Conservation (phyloP, 169 alveolate species). For the Miamiensis avidus region DNA sequence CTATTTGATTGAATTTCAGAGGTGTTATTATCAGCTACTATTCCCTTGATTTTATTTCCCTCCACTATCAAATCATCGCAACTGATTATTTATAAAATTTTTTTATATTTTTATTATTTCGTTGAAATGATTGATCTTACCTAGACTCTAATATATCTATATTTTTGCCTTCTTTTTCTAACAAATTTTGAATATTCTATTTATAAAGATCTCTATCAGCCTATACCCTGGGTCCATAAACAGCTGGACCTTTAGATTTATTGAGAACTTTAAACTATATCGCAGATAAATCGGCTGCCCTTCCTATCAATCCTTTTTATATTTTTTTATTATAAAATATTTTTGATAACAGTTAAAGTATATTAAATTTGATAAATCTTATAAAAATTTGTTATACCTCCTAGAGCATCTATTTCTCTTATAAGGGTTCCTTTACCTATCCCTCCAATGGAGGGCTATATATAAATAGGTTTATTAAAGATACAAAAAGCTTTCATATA, state of each 20-base stretch:
- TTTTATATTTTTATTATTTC: too few relatives aligned
- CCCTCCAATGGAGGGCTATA: constrained; percentile 95
- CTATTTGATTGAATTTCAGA: constrained; percentile 31
- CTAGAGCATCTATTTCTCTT: constrained; percentile 93
- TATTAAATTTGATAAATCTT: not conserved
- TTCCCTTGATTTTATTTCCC: constrained; percentile 44
- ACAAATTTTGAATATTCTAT: constrained; percentile 57
- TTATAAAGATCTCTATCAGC: constrained; percentile 88
- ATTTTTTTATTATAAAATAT: too few relatives aligned
- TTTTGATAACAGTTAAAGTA: too few relatives aligned
- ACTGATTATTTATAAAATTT: too few relatives aligned
- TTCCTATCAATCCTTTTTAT: constrained; percentile 81
- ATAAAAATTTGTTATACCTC: constrained; percentile 54
- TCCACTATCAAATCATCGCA: constrained; percentile 37
- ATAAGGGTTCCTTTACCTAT: constrained; percentile 93
- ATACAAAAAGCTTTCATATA: too few relatives aligned
- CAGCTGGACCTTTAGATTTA: constrained; percentile 91
- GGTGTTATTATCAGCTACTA: constrained; percentile 62
- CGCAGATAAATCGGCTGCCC: constrained; percentile 88
- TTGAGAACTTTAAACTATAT: constrained; percentile 88
- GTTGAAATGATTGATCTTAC: too few relatives aligned
- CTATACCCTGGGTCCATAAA: constrained; percentile 91
- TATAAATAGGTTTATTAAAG: not conserved
- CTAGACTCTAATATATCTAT: constrained; percentile 35
- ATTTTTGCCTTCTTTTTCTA: constrained; percentile 14